These are phyloP conservation scores for Dentiscutata heterogama DNA, from an alignment of 371 early-diverging fungal genomes.

Conservation along the genomic window DNA sequence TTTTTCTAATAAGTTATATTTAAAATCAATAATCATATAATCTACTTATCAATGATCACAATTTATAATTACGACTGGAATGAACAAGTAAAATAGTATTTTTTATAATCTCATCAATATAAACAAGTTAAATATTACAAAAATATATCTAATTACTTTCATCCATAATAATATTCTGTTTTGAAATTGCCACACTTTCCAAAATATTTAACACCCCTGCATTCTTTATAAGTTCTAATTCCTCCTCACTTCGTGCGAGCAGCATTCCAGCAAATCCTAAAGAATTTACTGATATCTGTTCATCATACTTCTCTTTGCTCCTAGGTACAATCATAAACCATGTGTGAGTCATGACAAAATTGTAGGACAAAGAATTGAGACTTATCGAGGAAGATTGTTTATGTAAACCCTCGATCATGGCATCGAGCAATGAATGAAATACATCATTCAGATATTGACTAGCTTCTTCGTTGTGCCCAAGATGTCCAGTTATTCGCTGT, in stretches of 20 bases:
- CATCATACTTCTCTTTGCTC: conserved; percentile 56
- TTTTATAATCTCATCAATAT: too few species aligned
- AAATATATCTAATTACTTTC: too few species aligned
- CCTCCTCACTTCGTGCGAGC: conserved; percentile 65
- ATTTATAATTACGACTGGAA: too few species aligned
- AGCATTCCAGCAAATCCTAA: conserved; percentile 78
- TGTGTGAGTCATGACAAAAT: conserved; percentile 73
- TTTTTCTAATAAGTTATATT: too few species aligned
- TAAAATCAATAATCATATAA: too few species aligned
- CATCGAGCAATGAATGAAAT: conserved; percentile 62
- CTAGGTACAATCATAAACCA: conserved; percentile 82
- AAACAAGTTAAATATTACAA: too few species aligned
- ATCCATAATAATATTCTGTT: background rate
- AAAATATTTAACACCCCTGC: conserved; percentile 42
- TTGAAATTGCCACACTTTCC: conserved; percentile 32
- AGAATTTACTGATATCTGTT: conserved; percentile 68
- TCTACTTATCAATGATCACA: too few species aligned
- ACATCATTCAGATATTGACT: conserved; percentile 60
- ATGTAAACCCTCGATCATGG: conserved; percentile 54
- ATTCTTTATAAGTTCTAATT: conserved; percentile 59
- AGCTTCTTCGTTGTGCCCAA: conserved; percentile 49
- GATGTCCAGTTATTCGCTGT: conserved; percentile 39
- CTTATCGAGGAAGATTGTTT: conserved; percentile 10
- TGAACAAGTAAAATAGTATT: too few species aligned
- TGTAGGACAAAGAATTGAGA: conserved; percentile 60